A percentile compares a stretch with the other conserved stretches of the same genome.
phyloP scores from a whole-genome alignment of 345 rosid species.

The Brassica incana region DNA sequence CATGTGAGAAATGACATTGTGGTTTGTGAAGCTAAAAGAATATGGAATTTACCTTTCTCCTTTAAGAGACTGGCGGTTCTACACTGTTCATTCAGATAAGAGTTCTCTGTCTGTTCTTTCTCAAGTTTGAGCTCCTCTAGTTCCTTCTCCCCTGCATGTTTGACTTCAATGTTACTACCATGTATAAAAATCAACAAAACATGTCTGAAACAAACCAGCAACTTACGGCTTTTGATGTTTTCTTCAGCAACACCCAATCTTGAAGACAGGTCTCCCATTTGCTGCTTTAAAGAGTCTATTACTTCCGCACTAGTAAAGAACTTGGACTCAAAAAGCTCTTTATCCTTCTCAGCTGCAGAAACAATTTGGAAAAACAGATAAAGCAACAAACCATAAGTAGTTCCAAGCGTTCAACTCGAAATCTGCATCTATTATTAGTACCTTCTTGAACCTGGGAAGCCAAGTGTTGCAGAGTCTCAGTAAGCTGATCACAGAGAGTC shows the following conservation, averaged over 20 bases:
- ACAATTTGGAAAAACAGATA: conserved; percentile 27
- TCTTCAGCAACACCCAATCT: conserved; percentile 53
- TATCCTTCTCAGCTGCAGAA: conserved; percentile 63
- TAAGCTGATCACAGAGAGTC: conserved; percentile 73
- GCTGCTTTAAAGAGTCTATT: conserved; percentile 34
- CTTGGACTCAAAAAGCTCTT: conserved; percentile 24
- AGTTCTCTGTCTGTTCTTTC: conserved; percentile 56
- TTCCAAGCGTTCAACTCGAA: neutral
- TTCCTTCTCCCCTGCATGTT: conserved; percentile 60
- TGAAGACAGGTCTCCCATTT: conserved; percentile 26
- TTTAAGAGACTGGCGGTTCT: conserved; percentile 53
- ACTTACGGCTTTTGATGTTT: conserved; percentile 58
- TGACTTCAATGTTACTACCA: conserved; percentile 21
- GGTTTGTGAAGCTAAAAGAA: conserved; percentile 9
- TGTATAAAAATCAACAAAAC: conserved; percentile 14
- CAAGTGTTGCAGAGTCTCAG: conserved; percentile 79
- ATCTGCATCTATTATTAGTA: conserved; percentile 32
- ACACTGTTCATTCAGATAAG: conserved; percentile 49
- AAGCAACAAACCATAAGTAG: neutral
- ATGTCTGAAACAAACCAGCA: conserved; percentile 11
- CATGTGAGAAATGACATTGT: conserved; percentile 19
- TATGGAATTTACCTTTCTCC: conserved; percentile 57
- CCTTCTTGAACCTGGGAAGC: conserved; percentile 83
- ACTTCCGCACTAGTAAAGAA: conserved; percentile 28
- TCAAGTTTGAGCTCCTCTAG: conserved; percentile 58